Evolutionary conservation across 1,284 basidiomycete genomes (phyloP).

Genomic region (Puccinia coronata): DNA sequence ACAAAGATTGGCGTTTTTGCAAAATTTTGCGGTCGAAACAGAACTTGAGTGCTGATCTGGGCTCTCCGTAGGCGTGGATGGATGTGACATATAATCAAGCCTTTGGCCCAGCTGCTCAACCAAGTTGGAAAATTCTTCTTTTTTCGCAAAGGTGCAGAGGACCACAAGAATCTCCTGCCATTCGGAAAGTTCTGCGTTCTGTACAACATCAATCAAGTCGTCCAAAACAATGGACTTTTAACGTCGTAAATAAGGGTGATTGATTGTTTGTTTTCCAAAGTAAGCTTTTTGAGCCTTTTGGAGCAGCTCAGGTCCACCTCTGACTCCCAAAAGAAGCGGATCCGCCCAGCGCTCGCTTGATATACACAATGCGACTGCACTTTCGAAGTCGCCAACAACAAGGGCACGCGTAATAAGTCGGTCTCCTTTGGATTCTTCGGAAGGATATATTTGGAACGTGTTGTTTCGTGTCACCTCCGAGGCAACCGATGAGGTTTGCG

Average conservation of each 20-base stretch:
- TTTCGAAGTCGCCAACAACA: slow-evolving; percentile 89
- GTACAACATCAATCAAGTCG: slow-evolving; percentile 87
- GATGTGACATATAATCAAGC: slow-evolving; percentile 73
- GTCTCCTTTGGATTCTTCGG: slow-evolving; percentile 82
- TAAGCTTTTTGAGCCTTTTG: slow-evolving; percentile 88
- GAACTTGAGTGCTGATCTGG: slow-evolving; percentile 57
- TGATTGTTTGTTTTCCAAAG: slow-evolving; percentile 77
- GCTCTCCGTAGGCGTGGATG: slow-evolving; percentile 60
- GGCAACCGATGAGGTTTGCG: slow-evolving; percentile 69
- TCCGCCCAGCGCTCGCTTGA: slow-evolving; percentile 89
- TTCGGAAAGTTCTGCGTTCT: slow-evolving; percentile 92
- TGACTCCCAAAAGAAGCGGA: slow-evolving; percentile 87
- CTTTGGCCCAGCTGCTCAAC: slow-evolving; percentile 89
- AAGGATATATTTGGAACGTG: slow-evolving; percentile 87
- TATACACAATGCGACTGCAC: slow-evolving; percentile 87
- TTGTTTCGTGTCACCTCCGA: slow-evolving; percentile 73
- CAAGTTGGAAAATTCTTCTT: slow-evolving; percentile 79
- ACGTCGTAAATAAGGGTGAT: slow-evolving; percentile 83
- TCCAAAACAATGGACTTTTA: slow-evolving; percentile 94
- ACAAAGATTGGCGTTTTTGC: slow-evolving; percentile 88
- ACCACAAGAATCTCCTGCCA: slow-evolving; percentile 98
- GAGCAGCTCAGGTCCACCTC: slow-evolving; percentile 85
- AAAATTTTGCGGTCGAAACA: slow-evolving; percentile 63
- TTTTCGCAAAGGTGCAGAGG: slow-evolving; percentile 86
- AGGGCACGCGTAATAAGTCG: slow-evolving; percentile 86